Conservation (phyloP, 108 stramenopile genomes). For the Nitzschia inconspicua region DNA sequence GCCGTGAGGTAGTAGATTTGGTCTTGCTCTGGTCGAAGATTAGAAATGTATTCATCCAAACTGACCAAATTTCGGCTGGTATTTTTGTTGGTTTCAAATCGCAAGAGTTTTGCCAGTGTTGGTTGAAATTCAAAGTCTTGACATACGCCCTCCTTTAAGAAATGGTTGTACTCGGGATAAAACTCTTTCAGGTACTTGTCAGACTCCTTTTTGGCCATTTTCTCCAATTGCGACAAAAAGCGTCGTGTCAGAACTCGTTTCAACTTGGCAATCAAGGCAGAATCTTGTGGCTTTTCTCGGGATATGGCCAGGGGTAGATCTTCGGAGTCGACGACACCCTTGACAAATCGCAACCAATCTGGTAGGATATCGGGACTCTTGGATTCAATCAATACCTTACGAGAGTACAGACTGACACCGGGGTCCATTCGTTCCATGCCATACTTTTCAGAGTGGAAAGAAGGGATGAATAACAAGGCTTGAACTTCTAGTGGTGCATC, state of each 20-base stretch:
- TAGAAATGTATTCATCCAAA: constrained; percentile 95
- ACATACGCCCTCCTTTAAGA: constrained; percentile 97
- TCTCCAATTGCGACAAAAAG: constrained; percentile 73
- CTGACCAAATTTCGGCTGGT: constrained; percentile 75
- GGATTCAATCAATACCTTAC: constrained; percentile 95
- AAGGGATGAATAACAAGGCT: constrained; percentile 94
- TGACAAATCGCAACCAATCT: constrained; percentile 96
- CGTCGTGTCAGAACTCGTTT: constrained; percentile 89
- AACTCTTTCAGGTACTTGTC: constrained; percentile 89
- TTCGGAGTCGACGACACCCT: constrained; percentile 97
- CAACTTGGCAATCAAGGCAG: constrained; percentile 85
- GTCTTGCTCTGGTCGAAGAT: constrained; percentile 91
- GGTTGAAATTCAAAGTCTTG: constrained; percentile 87
- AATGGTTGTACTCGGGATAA: constrained; percentile 91
- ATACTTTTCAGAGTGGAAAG: constrained; percentile 96
- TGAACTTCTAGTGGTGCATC: constrained; percentile 98
- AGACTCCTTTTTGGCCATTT: constrained; percentile 86
- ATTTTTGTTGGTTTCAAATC: constrained; percentile 90
- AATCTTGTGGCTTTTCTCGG: constrained; percentile 97
- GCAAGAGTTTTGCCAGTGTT: constrained; percentile 90
- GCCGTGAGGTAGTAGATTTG: constrained; percentile 97
- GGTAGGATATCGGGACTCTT: constrained; percentile 92
- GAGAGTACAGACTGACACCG: constrained; percentile 91
- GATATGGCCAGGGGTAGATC: constrained; percentile 96
- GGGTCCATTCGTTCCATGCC: constrained; percentile 99